phyloP scores from a whole-genome alignment of 805 yeast species.

The Wickerhamiella siamensis region DNA sequence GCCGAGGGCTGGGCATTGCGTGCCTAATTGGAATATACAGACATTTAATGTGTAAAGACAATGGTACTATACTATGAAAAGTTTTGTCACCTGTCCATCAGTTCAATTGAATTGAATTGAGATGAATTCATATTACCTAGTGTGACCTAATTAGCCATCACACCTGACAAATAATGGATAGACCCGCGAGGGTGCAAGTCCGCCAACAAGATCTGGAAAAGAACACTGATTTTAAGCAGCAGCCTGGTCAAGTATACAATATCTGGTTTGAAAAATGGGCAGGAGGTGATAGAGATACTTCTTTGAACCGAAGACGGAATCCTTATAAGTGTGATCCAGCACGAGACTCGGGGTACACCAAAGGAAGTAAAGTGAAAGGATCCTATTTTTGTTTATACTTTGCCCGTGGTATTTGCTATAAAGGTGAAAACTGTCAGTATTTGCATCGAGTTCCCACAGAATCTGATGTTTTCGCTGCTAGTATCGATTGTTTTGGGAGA shows the following conservation, averaged over 20 bases:
- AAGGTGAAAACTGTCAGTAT: constrained; percentile 63
- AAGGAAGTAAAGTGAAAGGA: constrained; percentile 38
- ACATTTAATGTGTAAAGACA: too few species aligned
- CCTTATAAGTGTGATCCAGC: constrained; percentile 45
- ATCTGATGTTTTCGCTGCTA: constrained; percentile 44
- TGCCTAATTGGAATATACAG: too few species aligned
- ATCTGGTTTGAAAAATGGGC: constrained; percentile 87
- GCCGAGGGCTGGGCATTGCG: constrained; percentile 7
- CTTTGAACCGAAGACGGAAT: constrained; percentile 28
- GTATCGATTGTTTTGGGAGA: constrained; percentile 85
- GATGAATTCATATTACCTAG: too few species aligned
- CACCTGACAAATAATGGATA: neutral
- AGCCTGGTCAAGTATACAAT: constrained; percentile 67
- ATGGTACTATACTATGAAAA: too few species aligned
- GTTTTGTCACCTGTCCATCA: too few species aligned
- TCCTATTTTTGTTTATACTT: constrained; percentile 64
- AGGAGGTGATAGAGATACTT: constrained; percentile 44
- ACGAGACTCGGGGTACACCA: constrained; percentile 62
- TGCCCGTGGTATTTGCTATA: constrained; percentile 76
- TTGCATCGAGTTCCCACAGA: constrained; percentile 59
- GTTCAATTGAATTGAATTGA: too few species aligned
- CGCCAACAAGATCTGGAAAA: constrained; percentile 5
- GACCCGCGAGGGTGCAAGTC: constrained; percentile 12
- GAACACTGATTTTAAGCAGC: constrained; percentile 21
- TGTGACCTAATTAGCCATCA: too few species aligned